These are phyloP conservation scores for Sporothrix phasma DNA, from an alignment of 2,329 filamentous ascomycete genomes.

Conservation along the genomic window DNA sequence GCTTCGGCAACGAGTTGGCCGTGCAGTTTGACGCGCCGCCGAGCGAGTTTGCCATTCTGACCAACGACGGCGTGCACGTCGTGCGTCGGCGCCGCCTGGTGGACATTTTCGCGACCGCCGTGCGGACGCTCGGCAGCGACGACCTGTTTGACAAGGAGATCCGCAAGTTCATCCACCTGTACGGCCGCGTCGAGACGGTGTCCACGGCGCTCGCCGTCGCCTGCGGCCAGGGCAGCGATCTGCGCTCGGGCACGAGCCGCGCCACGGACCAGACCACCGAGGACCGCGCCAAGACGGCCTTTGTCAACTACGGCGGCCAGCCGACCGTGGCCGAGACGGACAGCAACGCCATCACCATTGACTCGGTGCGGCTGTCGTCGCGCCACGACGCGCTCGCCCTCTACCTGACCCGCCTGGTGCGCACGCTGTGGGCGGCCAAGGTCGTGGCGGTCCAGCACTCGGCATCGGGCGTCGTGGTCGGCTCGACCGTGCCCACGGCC, in stretches of 20 bases:
- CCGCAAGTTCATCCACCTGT: slow-evolving; percentile 72
- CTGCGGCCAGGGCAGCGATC: slow-evolving; percentile 81
- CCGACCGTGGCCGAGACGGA: slow-evolving; percentile 70
- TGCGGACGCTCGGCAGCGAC: slow-evolving; percentile 62
- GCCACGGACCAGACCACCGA: slow-evolving; percentile 77
- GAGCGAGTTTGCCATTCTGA: slow-evolving; percentile 81
- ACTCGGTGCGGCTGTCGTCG: slow-evolving; percentile 78
- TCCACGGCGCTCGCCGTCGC: slow-evolving; percentile 88
- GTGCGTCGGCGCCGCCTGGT: slow-evolving; percentile 76
- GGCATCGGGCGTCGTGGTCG: slow-evolving; percentile 51
- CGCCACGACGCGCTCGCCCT: slow-evolving; percentile 80
- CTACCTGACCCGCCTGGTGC: slow-evolving; percentile 79
- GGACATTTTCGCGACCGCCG: slow-evolving; percentile 79
- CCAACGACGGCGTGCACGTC: slow-evolving; percentile 81
- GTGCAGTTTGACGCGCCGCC: slow-evolving; percentile 84
- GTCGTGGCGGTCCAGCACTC: slow-evolving; percentile 68
- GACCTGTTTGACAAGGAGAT: slow-evolving; percentile 76
- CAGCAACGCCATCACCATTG: slow-evolving; percentile 62
- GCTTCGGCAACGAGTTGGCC: slow-evolving; percentile 90
- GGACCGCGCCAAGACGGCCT: slow-evolving; percentile 74
- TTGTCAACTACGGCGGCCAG: slow-evolving; percentile 87
- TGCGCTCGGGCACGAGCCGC: slow-evolving; percentile 58
- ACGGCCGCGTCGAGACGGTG: slow-evolving; percentile 80
- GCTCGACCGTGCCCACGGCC: slow-evolving; percentile 52
- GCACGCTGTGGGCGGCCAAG: slow-evolving; percentile 74